Conservation (phyloP, 164 flowering plant species). For the Vitis amurensis region DNA sequence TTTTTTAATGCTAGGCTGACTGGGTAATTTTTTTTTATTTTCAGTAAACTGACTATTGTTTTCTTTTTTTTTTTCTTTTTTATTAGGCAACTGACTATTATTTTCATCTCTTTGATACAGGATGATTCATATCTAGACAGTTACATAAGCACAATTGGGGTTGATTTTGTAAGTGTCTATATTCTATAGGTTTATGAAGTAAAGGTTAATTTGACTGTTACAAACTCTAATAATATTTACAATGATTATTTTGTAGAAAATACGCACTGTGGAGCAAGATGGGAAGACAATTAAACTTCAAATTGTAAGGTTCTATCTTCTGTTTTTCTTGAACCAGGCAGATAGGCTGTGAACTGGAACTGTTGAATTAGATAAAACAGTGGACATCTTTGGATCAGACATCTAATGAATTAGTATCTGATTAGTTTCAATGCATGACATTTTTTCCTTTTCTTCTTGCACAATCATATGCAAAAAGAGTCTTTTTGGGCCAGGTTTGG, state of each 20-base stretch:
- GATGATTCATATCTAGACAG: constrained; percentile 38
- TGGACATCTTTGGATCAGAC: too few species aligned
- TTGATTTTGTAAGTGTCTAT: constrained; percentile 35
- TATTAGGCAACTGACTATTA: background rate
- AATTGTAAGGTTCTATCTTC: constrained; percentile 32
- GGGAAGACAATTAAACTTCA: constrained; percentile 62
- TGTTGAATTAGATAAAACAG: too few species aligned
- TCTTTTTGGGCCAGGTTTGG: too few species aligned
- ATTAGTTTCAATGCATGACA: too few species aligned
- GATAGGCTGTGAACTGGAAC: background rate
- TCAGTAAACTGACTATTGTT: too few species aligned
- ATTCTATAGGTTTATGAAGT: background rate
- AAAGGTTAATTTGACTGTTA: too few species aligned
- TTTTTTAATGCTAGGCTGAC: background rate
- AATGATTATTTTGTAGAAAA: constrained; percentile 35
- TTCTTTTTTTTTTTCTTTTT: too few species aligned
- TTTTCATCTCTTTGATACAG: constrained; percentile 13
- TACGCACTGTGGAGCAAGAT: constrained; percentile 58
- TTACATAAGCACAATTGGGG: constrained; percentile 47
- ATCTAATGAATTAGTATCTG: too few species aligned
- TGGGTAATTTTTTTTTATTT: background rate
- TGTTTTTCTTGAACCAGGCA: background rate
- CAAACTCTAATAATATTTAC: background rate
- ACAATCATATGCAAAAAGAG: too few species aligned
- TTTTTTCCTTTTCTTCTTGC: too few species aligned